phyloP scores from a whole-genome alignment of 192 early-diverging fungal species.

The Gonapodya prolifera region DNA sequence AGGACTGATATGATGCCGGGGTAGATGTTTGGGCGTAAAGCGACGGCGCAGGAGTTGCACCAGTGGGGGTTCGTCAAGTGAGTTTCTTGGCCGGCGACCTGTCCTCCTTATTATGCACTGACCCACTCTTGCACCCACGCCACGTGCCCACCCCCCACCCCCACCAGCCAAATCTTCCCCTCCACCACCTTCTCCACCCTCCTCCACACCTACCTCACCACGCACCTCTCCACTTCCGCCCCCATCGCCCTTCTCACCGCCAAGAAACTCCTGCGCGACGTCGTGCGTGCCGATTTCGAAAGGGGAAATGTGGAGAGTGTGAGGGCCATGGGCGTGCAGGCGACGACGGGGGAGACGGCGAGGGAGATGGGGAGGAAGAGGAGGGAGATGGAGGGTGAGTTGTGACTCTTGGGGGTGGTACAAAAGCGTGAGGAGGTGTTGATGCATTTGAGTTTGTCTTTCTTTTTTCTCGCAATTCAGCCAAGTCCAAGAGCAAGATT shows the following conservation, averaged over 20 bases:
- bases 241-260: neutral
- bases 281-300: neutral
- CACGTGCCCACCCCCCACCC: neutral
- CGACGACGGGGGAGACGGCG: neutral
- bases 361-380: constrained; percentile 3
- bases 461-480: neutral
- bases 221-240: neutral
- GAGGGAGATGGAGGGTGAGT: neutral
- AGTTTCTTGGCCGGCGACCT: no score
- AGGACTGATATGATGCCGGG: no score
- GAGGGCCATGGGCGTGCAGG: neutral
- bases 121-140: no score
- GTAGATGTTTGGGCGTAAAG: neutral
- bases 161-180: neutral
- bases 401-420: no score
- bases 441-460: neutral
- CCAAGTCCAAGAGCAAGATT: constrained; percentile 6
- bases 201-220: neutral
- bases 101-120: no score
- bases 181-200: neutral
- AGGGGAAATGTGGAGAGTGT: neutral
- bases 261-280: neutral
- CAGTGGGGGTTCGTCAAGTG: neutral
- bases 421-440: neutral
- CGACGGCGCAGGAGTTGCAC: neutral